phyloP scores from a whole-genome alignment of 768 basidiomycete species.

The Lentinus tigrinus region DNA sequence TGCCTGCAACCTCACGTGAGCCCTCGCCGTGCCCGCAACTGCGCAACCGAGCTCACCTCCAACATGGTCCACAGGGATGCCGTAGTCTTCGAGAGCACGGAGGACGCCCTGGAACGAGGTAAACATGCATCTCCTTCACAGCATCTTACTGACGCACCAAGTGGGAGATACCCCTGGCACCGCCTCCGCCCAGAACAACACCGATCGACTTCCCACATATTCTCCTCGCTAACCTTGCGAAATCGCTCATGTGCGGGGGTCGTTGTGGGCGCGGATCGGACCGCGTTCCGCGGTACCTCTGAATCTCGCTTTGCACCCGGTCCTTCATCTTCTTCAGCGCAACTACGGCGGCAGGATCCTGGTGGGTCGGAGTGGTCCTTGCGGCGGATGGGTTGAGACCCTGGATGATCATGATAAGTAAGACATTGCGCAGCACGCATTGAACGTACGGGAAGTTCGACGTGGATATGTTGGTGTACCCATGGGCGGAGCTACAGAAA shows the following conservation, averaged over 20 bases:
- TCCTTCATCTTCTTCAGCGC: conserved; percentile 93
- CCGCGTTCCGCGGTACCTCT: conserved; percentile 75
- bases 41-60: conserved; percentile 51
- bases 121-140: background rate
- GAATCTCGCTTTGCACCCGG: conserved; percentile 85
- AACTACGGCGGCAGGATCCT: conserved; percentile 85
- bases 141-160: conserved; percentile 38
- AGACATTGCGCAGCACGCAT: background rate
- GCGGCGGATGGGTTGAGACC: conserved; percentile 67
- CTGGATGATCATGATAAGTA: conserved; percentile 33
- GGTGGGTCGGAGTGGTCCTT: conserved; percentile 53
- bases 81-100: conserved; percentile 86
- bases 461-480: conserved; percentile 94
- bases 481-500: conserved; percentile 79
- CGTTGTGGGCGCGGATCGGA: conserved; percentile 68
- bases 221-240: conserved; percentile 85
- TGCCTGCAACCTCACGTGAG: conserved; percentile 42
- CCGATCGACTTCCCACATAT: conserved; percentile 94
- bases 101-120: conserved; percentile 72
- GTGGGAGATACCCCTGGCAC: conserved; percentile 85
- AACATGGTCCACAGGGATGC: conserved; percentile 92
- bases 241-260: conserved; percentile 85
- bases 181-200: conserved; percentile 95
- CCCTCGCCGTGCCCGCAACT: background rate
- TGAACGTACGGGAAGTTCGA: conserved; percentile 71